Conservation (phyloP, 1,139 yeast genomes). For the Cylindricascospora bacillispora region DNA sequence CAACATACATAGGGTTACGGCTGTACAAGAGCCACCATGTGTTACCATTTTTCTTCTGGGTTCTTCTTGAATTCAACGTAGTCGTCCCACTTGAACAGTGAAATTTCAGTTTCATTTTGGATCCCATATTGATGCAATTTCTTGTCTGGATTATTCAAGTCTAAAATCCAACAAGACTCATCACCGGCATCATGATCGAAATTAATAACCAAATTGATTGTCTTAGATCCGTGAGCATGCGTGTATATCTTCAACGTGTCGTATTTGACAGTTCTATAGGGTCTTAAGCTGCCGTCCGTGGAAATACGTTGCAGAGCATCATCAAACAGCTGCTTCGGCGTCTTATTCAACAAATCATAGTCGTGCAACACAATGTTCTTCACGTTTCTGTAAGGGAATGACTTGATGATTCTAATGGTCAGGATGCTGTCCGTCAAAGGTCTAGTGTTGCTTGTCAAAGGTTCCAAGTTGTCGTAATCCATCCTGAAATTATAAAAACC, state of each 20-base stretch:
- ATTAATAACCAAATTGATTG: slow-evolving; percentile 84
- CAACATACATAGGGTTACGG: too few species aligned
- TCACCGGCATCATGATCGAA: slow-evolving; percentile 55
- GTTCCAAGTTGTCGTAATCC: slow-evolving; percentile 25
- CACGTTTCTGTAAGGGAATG: slow-evolving; percentile 86
- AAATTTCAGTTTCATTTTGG: slow-evolving; percentile 84
- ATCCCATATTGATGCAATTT: slow-evolving; percentile 55
- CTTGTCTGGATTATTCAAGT: slow-evolving; percentile 30
- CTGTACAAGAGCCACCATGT: too few species aligned
- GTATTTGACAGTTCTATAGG: slow-evolving; percentile 66
- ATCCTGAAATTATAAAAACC: too few species aligned
- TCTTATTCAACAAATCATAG: slow-evolving; percentile 58
- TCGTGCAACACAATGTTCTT: slow-evolving; percentile 64
- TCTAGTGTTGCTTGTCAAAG: slow-evolving; percentile 27
- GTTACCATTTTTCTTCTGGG: slow-evolving; percentile 85
- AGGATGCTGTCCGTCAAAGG: slow-evolving; percentile 41
- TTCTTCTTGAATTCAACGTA: slow-evolving; percentile 59
- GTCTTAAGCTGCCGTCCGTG: slow-evolving; percentile 60
- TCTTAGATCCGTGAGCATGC: slow-evolving; percentile 89
- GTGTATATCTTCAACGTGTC: slow-evolving; percentile 80
- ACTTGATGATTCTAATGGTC: slow-evolving; percentile 77
- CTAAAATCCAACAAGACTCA: slow-evolving; percentile 69
- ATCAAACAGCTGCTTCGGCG: slow-evolving; percentile 50
- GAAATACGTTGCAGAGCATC: slow-evolving; percentile 39
- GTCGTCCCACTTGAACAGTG: slow-evolving; percentile 55